A percentile compares a stretch with the other conserved stretches of the same genome.
phyloP scores from a whole-genome alignment of 2,329 filamentous ascomycete genomes.

The Penicillium sp. region DNA sequence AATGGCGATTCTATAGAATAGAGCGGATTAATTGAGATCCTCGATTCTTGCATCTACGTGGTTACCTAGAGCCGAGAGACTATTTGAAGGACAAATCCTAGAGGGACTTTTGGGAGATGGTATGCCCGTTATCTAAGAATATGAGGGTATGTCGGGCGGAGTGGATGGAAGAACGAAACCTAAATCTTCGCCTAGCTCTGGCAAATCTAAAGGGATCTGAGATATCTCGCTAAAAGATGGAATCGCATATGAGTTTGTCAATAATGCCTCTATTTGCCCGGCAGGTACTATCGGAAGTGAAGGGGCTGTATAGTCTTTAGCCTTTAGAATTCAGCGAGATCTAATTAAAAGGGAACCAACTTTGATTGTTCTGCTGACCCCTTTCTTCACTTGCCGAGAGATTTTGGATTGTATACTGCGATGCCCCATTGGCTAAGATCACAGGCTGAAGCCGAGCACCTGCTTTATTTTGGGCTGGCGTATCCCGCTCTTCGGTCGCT shows the following conservation, averaged over 20 bases:
- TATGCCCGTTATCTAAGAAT: conserved; percentile 1
- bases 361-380: background rate
- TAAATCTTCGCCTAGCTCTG: background rate
- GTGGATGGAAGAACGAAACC: conserved; percentile 1
- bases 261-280: background rate
- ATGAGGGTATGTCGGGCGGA: conserved; percentile 1
- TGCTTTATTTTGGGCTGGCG: background rate
- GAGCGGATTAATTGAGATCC: conserved; percentile 1
- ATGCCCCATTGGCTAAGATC: background rate
- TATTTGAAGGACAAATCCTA: background rate
- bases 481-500: background rate
- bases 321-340: background rate
- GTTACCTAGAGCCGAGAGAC: conserved; percentile 2
- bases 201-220: conserved; percentile 1
- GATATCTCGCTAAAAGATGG: conserved; percentile 2
- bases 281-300: background rate
- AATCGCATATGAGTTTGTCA: conserved; percentile 1
- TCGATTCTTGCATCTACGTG: conserved; percentile 1
- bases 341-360: background rate
- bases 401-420: background rate
- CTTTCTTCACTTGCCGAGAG: background rate
- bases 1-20: conserved; percentile 2
- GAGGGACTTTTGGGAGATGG: background rate
- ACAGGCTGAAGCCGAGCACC: background rate
- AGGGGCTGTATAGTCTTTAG: background rate